Base-by-base conservation (phyloP, 2,329 filamentous ascomycete genomes). In the Cephalotrichum gorgonifer region DNA sequence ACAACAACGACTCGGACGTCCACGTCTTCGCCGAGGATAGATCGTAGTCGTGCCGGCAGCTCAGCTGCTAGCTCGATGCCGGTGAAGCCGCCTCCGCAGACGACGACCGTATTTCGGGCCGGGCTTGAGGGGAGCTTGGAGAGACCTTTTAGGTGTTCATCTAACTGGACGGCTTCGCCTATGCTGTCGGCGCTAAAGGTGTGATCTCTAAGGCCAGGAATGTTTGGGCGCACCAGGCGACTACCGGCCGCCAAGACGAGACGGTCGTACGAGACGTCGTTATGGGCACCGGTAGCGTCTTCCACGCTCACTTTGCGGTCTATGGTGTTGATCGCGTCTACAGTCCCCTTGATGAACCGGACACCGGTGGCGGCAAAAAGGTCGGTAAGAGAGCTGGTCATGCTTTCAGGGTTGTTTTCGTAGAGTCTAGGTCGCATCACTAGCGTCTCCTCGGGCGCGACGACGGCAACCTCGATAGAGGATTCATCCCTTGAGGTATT, bases 181-280 rank as follows among this genome's bases (percentile, higher is more conserved):
- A 68, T 30, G 0, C 57, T 55, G 43, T 69, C 66, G 12, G 69
- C 56, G 26, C 63, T 56, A 44, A 69, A 69, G 0, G 58, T 55
- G 49, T 68, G 50, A 22, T 66, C 23, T 0, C 52, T n/a, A 2
- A 68, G 55, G 0, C 67, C 65, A 0, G 53, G 1, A 1, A 68
- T 44, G n/a, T 12, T 54, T 0, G 67, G 66, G 4, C 53, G 57
- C 0, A 57, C 42, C 2, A 69, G 52, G 3, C 51, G 43, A 43
- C 66, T 69, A 2, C 67, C 66, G 0, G 65, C 61, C 0, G 67
- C 64, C 0, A 70, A 51, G 1, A 69, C 53, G 3, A 70, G 59
- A 2, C 63, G 58, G 45, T 62, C 55, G 23, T 65, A 70, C 3
- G 49, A 6, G 9, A 65, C 44, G 5, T 22, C 53, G 3, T 53